Evolutionary conservation across 2,329 filamentous ascomycete species (phyloP).

Genomic region (Xylaria sp.): DNA sequence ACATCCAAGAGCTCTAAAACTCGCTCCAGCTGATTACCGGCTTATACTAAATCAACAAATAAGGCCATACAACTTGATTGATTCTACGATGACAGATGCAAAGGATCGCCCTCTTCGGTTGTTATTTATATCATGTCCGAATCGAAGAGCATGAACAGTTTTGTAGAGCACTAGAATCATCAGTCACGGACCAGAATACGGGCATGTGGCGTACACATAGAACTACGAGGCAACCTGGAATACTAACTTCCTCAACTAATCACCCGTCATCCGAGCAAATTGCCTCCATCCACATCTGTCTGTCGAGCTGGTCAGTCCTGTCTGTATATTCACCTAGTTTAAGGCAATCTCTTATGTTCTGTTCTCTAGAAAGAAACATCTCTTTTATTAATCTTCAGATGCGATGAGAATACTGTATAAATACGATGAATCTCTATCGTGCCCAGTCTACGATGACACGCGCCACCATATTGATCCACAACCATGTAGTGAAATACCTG

Average conservation of each 20-base stretch:
- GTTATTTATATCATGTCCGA: neutral
- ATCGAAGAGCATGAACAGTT: neutral
- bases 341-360: neutral
- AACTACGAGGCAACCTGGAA: neutral
- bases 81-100: neutral
- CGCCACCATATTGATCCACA: neutral
- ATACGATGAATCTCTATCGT: conserved; percentile 5
- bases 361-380: too few species aligned
- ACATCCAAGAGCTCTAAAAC: too few species aligned
- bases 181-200: conserved; percentile 2
- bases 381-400: too few species aligned
- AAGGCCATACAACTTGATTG: neutral
- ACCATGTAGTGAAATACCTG: conserved; percentile 5
- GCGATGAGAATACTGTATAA: neutral
- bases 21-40: neutral
- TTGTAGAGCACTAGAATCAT: neutral
- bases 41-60: neutral
- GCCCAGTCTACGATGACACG: neutral
- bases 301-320: neutral
- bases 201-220: neutral
- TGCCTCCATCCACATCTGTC: neutral
- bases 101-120: neutral
- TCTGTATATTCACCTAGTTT: conserved; percentile 1
- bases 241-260: neutral
- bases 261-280: conserved; percentile 12